phyloP scores from a whole-genome alignment of 345 rosid genomes.

The Ricinus communis region DNA sequence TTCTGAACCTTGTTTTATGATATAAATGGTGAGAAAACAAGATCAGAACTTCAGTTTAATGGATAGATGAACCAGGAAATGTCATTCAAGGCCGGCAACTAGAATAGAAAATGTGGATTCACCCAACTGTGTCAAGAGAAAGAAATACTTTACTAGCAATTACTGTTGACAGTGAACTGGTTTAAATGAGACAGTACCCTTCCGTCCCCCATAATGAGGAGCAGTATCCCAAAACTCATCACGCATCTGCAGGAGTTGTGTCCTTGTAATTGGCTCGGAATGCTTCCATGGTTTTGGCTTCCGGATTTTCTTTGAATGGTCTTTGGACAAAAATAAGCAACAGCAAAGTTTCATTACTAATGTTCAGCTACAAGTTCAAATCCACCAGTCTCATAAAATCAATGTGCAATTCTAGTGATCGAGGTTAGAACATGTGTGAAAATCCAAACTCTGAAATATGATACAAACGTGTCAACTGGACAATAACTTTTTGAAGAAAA shows the following conservation, averaged over 20 bases:
- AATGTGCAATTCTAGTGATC: neutral
- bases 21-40: neutral
- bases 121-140: neutral
- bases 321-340: neutral
- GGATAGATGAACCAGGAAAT: neutral
- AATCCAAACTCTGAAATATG: too few relatives aligned
- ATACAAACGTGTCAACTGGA: too few relatives aligned
- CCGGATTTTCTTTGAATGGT: slow-evolving; percentile 51
- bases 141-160: slow-evolving; percentile 4
- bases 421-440: too few relatives aligned
- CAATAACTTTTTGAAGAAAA: neutral
- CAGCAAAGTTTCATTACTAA: neutral
- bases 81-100: neutral
- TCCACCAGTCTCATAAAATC: neutral
- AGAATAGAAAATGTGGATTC: neutral
- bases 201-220: slow-evolving; percentile 84
- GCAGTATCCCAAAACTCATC: slow-evolving; percentile 97
- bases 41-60: slow-evolving; percentile 1
- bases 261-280: slow-evolving; percentile 63
- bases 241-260: slow-evolving; percentile 66
- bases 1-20: neutral
- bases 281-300: slow-evolving; percentile 93
- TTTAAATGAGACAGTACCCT: slow-evolving; percentile 44
- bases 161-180: neutral
- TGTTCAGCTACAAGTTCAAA: neutral